Base-by-base conservation (phyloP, 257 asterid species). In the Solanum etuberosum region DNA sequence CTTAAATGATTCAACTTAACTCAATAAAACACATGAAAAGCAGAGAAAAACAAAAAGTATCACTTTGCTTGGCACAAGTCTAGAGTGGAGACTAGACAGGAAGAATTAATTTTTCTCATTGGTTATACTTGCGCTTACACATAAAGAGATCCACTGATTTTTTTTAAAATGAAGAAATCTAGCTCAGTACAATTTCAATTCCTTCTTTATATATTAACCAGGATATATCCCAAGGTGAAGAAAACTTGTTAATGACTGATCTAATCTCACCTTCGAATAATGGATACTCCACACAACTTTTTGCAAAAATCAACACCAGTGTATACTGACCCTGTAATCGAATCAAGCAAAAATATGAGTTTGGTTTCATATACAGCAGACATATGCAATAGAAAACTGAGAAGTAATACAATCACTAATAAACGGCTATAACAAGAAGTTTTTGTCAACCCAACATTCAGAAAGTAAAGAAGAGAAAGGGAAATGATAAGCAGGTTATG, bases 251-350 rank as follows among this genome's bases (percentile, higher is more conserved):
- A 72, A 59, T 34, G 29, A 81, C 86, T 35, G 68, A 85, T 81
- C 70, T 48, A 85, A 48, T 90, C 93, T 91, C 88, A 97, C 99
- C 99, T 97, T 90, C 99, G 93, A 84, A 97, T 91, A 85, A 97
- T 97, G 89, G 99, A 97, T 89, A 97, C 99, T 71, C 98, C 99
- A 87, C 99, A 97, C 67, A 97, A 90, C 92, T 96, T 97, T 98
- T 97, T 97, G 99, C 99, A 97, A 90, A 97, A 97, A 91, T 97
- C 99, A 83, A 97, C 99, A 87, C 99, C 99, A 85, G 92, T 93
- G 87, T 96, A 97, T 25, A 94, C 92, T 3, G 98, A 96, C 43
- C 94, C 99, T 97, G 94, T 89, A 93, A 83, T 85, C 84, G 74
- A 88, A 71, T 29, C 61, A 88, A 88, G 61, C 15, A 27, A 74